These are phyloP conservation scores for Fusarium sp. DNA, from an alignment of 2,329 filamentous ascomycete species.

Conservation along the genomic window DNA sequence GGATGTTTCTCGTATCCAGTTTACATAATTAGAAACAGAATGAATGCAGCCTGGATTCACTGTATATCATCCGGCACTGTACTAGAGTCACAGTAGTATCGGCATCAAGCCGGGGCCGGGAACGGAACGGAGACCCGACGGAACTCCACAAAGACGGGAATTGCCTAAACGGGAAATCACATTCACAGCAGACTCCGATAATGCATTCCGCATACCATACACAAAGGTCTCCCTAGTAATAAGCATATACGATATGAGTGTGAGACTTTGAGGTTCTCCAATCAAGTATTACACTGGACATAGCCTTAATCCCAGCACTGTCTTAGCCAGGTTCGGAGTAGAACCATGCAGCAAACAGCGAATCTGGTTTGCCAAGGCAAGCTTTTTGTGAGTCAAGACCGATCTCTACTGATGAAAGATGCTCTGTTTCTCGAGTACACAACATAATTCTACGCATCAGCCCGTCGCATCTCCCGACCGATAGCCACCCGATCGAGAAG, in stretches of 20 bases:
- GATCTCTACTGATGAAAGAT: not conserved
- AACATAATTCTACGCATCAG: conserved; percentile 10
- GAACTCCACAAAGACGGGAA: conserved; percentile 12
- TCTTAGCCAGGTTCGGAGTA: not conserved
- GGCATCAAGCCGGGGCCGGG: conserved; percentile 19
- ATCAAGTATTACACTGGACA: not conserved
- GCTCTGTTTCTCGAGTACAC: conserved; percentile 5
- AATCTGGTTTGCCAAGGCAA: conserved; percentile 6
- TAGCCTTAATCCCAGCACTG: not conserved
- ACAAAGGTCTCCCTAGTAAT: not conserved
- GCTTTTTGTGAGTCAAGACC: conserved; percentile 9
- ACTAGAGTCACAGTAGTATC: not conserved
- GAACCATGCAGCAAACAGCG: conserved; percentile 3
- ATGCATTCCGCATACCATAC: conserved; percentile 2
- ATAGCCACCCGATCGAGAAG: conserved; percentile 9
- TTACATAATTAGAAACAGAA: not conserved
- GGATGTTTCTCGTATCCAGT: not conserved
- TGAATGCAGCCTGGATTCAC: not conserved
- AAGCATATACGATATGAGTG: conserved; percentile 7
- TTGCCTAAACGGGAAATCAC: conserved; percentile 37
- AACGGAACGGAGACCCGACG: conserved; percentile 14
- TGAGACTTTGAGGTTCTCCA: not conserved
- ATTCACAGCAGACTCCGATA: not conserved
- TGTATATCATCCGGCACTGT: not conserved
- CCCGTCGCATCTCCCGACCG: conserved; percentile 1